Conservation (phyloP, 257 asterid species). For the Cynanchum wilfordii region DNA sequence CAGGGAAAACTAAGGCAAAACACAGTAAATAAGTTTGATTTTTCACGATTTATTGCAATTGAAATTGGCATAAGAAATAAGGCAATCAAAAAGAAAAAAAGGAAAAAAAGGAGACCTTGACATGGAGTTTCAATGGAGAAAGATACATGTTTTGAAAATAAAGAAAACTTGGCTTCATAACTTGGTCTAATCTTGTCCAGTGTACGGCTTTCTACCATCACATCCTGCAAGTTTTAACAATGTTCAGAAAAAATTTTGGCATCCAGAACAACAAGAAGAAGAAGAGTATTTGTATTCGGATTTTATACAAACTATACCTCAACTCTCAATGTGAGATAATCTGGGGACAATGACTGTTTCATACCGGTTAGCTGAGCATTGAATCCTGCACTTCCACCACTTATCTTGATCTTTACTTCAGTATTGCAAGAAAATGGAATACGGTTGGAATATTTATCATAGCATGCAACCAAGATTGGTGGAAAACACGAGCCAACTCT, state of each 20-base stretch:
- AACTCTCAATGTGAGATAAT: conserved; percentile 27
- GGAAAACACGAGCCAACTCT: conserved; percentile 48
- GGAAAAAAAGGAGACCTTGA: conserved; percentile 28
- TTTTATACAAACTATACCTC: conserved; percentile 28
- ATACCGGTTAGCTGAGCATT: conserved; percentile 21
- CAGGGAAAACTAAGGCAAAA: conserved; percentile 44
- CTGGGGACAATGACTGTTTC: conserved; percentile 25
- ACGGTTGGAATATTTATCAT: conserved; percentile 39
- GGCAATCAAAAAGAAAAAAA: not conserved
- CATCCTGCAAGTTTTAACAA: conserved; percentile 26
- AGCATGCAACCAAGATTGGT: conserved; percentile 37
- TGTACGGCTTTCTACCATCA: conserved; percentile 26
- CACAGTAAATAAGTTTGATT: not conserved
- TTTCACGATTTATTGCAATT: not conserved
- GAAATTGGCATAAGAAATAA: not conserved
- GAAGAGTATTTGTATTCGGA: not conserved
- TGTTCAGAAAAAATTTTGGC: not conserved
- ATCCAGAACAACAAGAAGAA: not conserved
- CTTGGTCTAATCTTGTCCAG: conserved; percentile 50
- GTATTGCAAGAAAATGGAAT: conserved; percentile 30
- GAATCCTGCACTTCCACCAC: conserved; percentile 12
- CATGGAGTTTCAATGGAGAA: conserved; percentile 33
- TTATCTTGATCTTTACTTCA: conserved; percentile 28
- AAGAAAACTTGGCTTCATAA: conserved; percentile 38
- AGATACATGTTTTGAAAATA: conserved; percentile 33